Conservation (phyloP, 2,329 filamentous ascomycete genomes). For the Fusarium guadeloupense region DNA sequence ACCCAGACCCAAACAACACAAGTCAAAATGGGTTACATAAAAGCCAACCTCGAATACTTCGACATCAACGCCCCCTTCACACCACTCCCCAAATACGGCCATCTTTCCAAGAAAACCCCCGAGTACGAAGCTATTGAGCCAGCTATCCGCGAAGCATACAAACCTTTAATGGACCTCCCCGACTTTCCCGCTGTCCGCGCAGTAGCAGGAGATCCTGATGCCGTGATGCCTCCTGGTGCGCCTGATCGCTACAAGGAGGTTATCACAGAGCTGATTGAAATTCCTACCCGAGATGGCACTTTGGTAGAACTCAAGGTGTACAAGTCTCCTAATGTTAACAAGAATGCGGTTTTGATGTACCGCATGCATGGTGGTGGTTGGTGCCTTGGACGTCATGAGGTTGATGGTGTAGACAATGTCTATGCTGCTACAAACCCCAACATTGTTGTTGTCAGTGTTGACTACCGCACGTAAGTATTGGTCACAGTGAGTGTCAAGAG, state of each 20-base stretch:
- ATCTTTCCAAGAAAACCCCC: conserved; percentile 20
- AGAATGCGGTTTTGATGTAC: conserved; percentile 34
- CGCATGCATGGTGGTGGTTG: conserved; percentile 42
- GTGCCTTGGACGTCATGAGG: conserved; percentile 37
- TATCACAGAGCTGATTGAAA: conserved; percentile 18
- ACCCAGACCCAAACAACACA: not conserved
- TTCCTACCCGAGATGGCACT: conserved; percentile 29
- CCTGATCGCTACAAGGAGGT: conserved; percentile 29
- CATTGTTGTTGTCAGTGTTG: conserved; percentile 38
- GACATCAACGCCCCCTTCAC: conserved; percentile 14
- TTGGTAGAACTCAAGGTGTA: conserved; percentile 36
- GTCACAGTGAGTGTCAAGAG: rapidly evolving
- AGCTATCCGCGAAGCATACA: not conserved
- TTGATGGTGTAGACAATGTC: conserved; percentile 37
- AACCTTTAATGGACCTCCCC: not conserved
- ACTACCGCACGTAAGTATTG: conserved; percentile 32
- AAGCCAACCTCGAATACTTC: conserved; percentile 18
- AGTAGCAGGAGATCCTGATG: conserved; percentile 18
- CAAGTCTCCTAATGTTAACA: conserved; percentile 6
- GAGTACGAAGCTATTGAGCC: conserved; percentile 10
- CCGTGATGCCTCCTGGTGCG: conserved; percentile 26
- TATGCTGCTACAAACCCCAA: conserved; percentile 23
- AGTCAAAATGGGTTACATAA: conserved; percentile 22
- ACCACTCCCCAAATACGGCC: conserved; percentile 30
- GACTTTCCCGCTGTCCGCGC: conserved; percentile 12